Base-by-base conservation (phyloP, 2,329 filamentous ascomycete genomes). In the Eutypa lata region DNA sequence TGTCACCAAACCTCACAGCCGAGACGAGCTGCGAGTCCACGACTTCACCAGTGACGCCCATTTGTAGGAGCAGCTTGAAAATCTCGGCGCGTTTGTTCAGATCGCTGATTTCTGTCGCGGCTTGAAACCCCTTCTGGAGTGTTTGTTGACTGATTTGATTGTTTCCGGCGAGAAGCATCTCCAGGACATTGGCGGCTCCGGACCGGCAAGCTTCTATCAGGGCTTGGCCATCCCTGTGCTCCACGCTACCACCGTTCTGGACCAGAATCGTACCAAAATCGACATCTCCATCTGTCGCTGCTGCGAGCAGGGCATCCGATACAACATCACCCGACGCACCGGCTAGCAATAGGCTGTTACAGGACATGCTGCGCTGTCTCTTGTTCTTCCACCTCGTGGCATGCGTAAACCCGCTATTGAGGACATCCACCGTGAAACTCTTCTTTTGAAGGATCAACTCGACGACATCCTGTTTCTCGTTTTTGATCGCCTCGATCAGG, bases 11-110 rank as follows among this genome's bases (percentile, higher is more conserved):
- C 40, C 78, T 72, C 0, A 76, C 76, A 0, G 81, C 78, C 0
- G 76, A 79, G 2, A 80, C 69, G 1, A 85, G 73, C 59, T 84
- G 76, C 3, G 74, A 71, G 49, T 83, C 75, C 0, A 84, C 71
- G 1, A 76, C 71, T 11, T 81, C 78, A 1, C 80, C 79, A 0
- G 65, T 65, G 1, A 82, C 75, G 0, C 80, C 80, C 33, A 72
- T 72, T 11, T 75, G 68, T 0, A 86, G 64, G 1, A 86, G 69
- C 2, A 79, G 63, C 49, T 76, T 71, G 44, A 84, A 81, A 2
- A 84, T 69, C 21, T 72, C 71, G 0, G 75, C 75, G 2, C 80
- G 70, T 38, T 72, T 75, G 49, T 71, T 71, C 4, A 84, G 64
- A 53, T 83, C 77, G 2, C 74, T 66, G 2, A 83, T 70, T 49